Conservation (phyloP, 2,329 filamentous ascomycete genomes). For the Phaeosphaeriaceae sp. region DNA sequence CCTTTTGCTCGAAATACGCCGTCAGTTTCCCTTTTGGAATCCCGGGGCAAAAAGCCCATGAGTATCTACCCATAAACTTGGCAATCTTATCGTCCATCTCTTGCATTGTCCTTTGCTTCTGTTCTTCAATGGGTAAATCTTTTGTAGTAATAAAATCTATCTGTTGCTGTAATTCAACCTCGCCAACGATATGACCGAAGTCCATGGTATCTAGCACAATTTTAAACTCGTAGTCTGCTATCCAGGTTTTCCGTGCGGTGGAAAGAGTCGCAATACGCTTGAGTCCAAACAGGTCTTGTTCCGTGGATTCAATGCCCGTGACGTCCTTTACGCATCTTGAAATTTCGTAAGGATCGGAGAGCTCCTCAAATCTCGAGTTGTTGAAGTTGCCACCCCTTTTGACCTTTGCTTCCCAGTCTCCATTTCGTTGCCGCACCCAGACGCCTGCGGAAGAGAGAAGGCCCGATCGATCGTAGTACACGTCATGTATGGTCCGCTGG, state of each 20-base stretch:
- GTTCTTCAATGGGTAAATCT: constrained; percentile 5
- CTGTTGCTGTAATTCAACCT: constrained; percentile 37
- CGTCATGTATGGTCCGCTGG: constrained; percentile 24
- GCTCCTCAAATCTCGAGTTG: constrained; percentile 35
- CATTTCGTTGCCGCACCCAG: constrained; percentile 29
- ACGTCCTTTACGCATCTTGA: constrained; percentile 11
- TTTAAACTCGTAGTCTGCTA: constrained; percentile 26
- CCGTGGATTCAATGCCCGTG: background rate
- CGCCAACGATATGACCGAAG: too few species aligned
- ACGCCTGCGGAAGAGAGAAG: constrained; percentile 27
- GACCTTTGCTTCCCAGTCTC: constrained; percentile 25
- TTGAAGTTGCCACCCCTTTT: constrained; percentile 23
- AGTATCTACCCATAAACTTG: constrained; percentile 15
- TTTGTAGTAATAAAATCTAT: constrained; percentile 8
- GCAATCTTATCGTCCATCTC: constrained; percentile 15
- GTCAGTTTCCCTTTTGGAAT: constrained; percentile 19
- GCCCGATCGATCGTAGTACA: constrained; percentile 33
- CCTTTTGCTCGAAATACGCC: constrained; percentile 16
- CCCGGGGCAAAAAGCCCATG: constrained; percentile 16
- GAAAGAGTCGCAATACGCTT: constrained; percentile 22
- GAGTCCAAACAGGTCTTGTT: constrained; percentile 12
- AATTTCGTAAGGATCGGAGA: constrained; percentile 21
- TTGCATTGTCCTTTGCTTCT: constrained; percentile 16
- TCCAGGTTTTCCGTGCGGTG: constrained; percentile 33
- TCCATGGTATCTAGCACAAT: constrained; percentile 16